Evolutionary conservation across 2,329 filamentous ascomycete species (phyloP).

Genomic region (Aotearoamyces nothofagi): DNA sequence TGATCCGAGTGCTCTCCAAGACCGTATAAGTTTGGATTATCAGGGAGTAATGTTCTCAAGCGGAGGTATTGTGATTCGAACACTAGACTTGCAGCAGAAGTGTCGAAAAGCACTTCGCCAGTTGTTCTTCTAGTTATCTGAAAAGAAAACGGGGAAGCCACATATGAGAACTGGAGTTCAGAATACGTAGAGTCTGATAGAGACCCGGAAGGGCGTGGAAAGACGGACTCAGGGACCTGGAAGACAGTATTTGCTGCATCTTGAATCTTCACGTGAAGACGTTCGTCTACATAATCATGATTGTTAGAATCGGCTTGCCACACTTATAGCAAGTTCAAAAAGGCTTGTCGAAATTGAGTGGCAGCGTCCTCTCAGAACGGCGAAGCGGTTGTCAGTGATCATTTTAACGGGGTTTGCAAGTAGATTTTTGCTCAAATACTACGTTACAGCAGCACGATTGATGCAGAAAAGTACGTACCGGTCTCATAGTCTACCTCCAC

Average conservation of each 20-base stretch:
- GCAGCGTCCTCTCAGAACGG: too few relatives aligned
- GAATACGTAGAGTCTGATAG: conserved; percentile 18
- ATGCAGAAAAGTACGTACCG: background rate
- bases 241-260: conserved; percentile 43
- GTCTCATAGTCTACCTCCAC: conserved; percentile 45
- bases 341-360: too few relatives aligned
- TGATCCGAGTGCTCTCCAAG: conserved; percentile 49
- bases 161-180: conserved; percentile 35
- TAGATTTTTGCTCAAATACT: background rate
- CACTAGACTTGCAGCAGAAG: conserved; percentile 36
- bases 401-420: too few relatives aligned
- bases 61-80: conserved; percentile 51
- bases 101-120: conserved; percentile 43
- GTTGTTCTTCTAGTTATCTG: conserved; percentile 31
- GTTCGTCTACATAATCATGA: too few relatives aligned
- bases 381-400: too few relatives aligned
- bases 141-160: conserved; percentile 44
- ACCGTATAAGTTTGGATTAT: conserved; percentile 46
- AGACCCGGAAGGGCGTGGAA: conserved; percentile 32
- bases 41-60: conserved; percentile 42
- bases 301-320: too few relatives aligned
- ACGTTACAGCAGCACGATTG: background rate
- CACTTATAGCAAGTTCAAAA: too few relatives aligned
- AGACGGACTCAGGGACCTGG: conserved; percentile 41
- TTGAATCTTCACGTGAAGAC: conserved; percentile 49